These are phyloP conservation scores for Takashimella tepidaria DNA, from an alignment of 1,284 basidiomycete genomes.

Conservation along the genomic window DNA sequence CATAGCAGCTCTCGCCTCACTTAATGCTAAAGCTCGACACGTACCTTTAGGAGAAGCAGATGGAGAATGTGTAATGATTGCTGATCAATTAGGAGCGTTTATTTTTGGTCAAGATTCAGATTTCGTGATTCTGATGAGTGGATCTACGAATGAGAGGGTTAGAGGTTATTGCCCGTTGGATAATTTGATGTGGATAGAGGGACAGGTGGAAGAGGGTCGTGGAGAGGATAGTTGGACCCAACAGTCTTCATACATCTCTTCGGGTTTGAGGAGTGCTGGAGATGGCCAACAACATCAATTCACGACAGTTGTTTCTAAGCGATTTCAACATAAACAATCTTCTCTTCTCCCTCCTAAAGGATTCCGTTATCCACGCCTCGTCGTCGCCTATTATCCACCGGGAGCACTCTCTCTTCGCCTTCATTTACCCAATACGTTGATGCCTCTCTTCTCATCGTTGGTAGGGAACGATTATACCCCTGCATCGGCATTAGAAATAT, in stretches of 20 bases:
- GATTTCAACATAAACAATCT: constrained; percentile 44
- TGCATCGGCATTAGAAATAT: constrained; percentile 43
- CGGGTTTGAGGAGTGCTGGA: too few relatives aligned
- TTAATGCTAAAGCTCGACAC: constrained; percentile 46
- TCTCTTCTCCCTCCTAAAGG: constrained; percentile 55
- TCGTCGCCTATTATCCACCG: constrained; percentile 61
- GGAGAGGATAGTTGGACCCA: constrained; percentile 5
- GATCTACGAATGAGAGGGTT: constrained; percentile 52
- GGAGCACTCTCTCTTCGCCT: constrained; percentile 60
- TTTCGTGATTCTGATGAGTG: constrained; percentile 69
- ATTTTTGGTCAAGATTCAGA: constrained; percentile 77
- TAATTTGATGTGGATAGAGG: constrained; percentile 65
- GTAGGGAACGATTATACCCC: constrained; percentile 79
- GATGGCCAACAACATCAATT: constrained; percentile 1
- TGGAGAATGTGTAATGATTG: constrained; percentile 75
- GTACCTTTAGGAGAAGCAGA: constrained; percentile 84
- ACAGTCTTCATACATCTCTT: too few relatives aligned
- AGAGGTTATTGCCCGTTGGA: constrained; percentile 72
- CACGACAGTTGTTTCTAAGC: constrained; percentile 9
- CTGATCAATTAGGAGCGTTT: constrained; percentile 65
- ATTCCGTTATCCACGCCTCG: constrained; percentile 45
- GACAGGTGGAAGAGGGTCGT: constrained; percentile 31
- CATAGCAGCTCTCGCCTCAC: constrained; percentile 55
- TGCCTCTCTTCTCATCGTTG: constrained; percentile 78
- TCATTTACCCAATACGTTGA: constrained; percentile 61